Conservation (phyloP, 345 rosid species). For the Kandelia obovata region DNA sequence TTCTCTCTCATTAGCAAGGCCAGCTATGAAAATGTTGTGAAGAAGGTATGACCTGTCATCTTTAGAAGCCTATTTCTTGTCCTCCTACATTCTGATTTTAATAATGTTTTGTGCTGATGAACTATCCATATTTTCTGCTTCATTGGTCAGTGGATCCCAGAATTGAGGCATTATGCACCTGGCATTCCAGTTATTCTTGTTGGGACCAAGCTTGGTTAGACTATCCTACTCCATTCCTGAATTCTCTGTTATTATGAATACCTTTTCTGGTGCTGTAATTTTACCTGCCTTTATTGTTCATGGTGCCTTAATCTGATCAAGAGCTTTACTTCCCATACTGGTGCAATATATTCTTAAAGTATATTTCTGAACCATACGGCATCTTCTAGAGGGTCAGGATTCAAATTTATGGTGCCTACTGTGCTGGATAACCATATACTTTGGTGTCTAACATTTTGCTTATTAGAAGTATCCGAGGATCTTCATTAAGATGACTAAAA, state of each 20-base stretch:
- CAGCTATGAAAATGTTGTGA: conserved; percentile 83
- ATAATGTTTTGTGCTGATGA: conserved; percentile 19
- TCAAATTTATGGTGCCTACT: too few relatives aligned
- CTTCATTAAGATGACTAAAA: too few relatives aligned
- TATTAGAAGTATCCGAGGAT: too few relatives aligned
- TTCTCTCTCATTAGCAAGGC: conserved; percentile 94
- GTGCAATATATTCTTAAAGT: too few relatives aligned
- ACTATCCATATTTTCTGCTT: conserved; percentile 16
- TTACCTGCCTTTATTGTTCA: too few relatives aligned
- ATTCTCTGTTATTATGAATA: not conserved
- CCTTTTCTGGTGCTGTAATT: not conserved
- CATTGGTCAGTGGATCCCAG: conserved; percentile 84
- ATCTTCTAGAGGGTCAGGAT: too few relatives aligned
- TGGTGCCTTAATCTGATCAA: too few relatives aligned
- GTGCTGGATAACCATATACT: too few relatives aligned
- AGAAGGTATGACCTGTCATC: conserved; percentile 46
- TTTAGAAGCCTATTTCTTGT: not conserved
- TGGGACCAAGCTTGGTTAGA: conserved; percentile 58
- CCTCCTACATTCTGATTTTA: conserved; percentile 1
- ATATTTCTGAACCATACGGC: too few relatives aligned
- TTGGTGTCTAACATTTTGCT: too few relatives aligned
- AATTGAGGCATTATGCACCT: conserved; percentile 81
- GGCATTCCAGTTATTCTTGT: conserved; percentile 61
- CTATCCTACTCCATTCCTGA: conserved; percentile 7
- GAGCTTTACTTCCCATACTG: too few relatives aligned